Percentiles rank a stretch among this genome's conserved stretches.
Conservation (phyloP, 768 basidiomycete species). For the Lactifluus subvellereus region DNA sequence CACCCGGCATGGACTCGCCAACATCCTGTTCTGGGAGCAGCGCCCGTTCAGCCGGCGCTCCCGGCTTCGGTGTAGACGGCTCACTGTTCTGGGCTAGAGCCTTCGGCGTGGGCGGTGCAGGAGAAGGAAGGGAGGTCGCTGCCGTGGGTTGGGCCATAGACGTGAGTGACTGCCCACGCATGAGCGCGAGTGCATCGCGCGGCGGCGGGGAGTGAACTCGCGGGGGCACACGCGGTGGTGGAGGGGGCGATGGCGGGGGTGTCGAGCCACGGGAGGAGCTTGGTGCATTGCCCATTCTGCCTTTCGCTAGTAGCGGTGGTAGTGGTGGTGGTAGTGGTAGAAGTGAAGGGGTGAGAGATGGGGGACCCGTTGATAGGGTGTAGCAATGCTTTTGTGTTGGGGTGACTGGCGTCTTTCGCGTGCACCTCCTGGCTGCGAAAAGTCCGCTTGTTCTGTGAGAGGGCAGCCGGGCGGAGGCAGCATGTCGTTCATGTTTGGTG, state of each 20-base stretch:
- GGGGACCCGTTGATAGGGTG: neutral
- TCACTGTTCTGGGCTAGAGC: neutral
- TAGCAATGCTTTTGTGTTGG: constrained; percentile 16
- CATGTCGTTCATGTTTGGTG: constrained; percentile 16
- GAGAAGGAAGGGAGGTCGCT: neutral
- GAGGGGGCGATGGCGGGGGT: constrained; percentile 12
- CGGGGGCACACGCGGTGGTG: constrained; percentile 17
- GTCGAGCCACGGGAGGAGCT: constrained; percentile 15
- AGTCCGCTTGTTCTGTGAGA: constrained; percentile 9
- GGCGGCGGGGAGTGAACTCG: constrained; percentile 14
- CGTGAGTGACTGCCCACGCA: constrained; percentile 20
- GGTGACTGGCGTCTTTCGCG: constrained; percentile 10
- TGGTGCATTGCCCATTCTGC: constrained; percentile 22
- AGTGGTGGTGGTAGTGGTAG: neutral
- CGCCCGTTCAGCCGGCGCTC: neutral
- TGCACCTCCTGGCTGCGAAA: constrained; percentile 11
- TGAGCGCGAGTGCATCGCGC: constrained; percentile 19
- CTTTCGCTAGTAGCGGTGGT: neutral
- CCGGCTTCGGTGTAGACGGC: neutral
- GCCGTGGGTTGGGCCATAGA: constrained; percentile 4
- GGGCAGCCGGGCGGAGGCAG: constrained; percentile 20
- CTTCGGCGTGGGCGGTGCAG: neutral
- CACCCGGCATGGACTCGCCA: constrained; percentile 16
- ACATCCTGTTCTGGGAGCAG: constrained; percentile 14
- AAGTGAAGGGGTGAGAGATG: neutral